phyloP scores from a whole-genome alignment of 2,329 filamentous ascomycete genomes.

The Fusarium tanahbumbuense region DNA sequence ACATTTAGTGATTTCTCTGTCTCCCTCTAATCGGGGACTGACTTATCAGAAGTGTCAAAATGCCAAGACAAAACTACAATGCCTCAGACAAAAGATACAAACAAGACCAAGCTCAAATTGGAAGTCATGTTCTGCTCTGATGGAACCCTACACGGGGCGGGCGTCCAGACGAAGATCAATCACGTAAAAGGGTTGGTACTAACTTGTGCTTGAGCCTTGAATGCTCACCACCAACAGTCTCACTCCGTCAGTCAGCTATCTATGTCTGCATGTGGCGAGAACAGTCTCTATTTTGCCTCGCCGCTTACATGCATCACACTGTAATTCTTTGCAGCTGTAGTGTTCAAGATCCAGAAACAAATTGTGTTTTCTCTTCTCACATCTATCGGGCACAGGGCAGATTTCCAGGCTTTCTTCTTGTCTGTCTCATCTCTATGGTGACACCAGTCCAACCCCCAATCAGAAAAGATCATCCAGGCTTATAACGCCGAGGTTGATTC shows the following conservation, averaged over 20 bases:
- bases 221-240: constrained; percentile 15
- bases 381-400: constrained; percentile 21
- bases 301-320: constrained; percentile 8
- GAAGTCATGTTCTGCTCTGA: constrained; percentile 29
- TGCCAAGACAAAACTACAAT: constrained; percentile 22
- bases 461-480: constrained; percentile 17
- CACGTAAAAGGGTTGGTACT: constrained; percentile 36
- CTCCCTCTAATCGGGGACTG: constrained; percentile 3
- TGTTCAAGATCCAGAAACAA: too few relatives aligned
- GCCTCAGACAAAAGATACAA: not conserved
- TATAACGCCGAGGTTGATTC: constrained; percentile 8
- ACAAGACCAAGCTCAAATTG: constrained; percentile 38
- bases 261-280: constrained; percentile 12
- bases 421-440: constrained; percentile 13
- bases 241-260: constrained; percentile 23
- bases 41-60: constrained; percentile 1
- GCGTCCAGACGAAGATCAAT: constrained; percentile 30
- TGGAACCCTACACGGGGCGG: constrained; percentile 31
- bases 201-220: constrained; percentile 2
- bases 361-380: not conserved
- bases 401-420: constrained; percentile 4
- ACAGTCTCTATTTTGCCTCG: constrained; percentile 13
- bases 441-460: constrained; percentile 1
- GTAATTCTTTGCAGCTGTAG: too few relatives aligned
- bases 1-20: not conserved